phyloP scores from a whole-genome alignment of 495 filamentous ascomycete species.

The Choiromyces venosus region DNA sequence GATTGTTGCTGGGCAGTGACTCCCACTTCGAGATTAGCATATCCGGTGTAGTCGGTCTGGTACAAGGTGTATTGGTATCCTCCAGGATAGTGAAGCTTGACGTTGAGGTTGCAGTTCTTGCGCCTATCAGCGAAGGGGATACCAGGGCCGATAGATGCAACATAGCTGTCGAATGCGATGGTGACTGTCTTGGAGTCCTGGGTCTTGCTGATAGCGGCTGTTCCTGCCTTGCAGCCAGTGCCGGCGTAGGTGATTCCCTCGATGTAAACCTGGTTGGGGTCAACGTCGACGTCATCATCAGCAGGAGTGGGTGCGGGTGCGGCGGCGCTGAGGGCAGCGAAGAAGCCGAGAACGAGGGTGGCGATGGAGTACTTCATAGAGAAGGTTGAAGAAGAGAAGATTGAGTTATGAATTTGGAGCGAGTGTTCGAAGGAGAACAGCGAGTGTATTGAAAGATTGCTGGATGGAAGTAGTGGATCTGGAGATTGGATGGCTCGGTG shows the following conservation, averaged over 20 bases:
- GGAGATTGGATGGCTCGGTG: background rate
- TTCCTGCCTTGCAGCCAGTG: conserved; percentile 27
- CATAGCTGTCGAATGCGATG: conserved; percentile 25
- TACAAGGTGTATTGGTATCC: conserved; percentile 57
- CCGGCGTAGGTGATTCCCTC: conserved; percentile 30
- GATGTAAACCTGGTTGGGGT: conserved; percentile 26
- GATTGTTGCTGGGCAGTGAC: conserved; percentile 54
- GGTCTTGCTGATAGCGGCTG: conserved; percentile 14
- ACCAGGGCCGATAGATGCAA: conserved; percentile 42
- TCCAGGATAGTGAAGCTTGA: conserved; percentile 55
- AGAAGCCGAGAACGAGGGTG: conserved; percentile 9
- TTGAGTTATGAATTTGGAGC: background rate
- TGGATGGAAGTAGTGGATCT: background rate
- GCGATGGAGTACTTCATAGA: background rate
- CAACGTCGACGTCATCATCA: background rate
- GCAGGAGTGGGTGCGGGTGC: conserved; percentile 17
- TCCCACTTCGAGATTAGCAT: conserved; percentile 50
- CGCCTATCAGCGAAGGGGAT: conserved; percentile 30
- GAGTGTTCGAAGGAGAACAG: conserved; percentile 1
- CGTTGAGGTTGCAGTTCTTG: conserved; percentile 59
- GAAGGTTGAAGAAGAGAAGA: background rate
- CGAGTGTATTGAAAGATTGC: background rate
- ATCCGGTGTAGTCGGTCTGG: conserved; percentile 55
- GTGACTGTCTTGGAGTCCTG: conserved; percentile 24
- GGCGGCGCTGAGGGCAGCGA: conserved; percentile 15